Percentiles rank a stretch among this genome's conserved stretches.
phyloP scores from a whole-genome alignment of 192 early-diverging fungal species.

The Chytriomyces sp. region DNA sequence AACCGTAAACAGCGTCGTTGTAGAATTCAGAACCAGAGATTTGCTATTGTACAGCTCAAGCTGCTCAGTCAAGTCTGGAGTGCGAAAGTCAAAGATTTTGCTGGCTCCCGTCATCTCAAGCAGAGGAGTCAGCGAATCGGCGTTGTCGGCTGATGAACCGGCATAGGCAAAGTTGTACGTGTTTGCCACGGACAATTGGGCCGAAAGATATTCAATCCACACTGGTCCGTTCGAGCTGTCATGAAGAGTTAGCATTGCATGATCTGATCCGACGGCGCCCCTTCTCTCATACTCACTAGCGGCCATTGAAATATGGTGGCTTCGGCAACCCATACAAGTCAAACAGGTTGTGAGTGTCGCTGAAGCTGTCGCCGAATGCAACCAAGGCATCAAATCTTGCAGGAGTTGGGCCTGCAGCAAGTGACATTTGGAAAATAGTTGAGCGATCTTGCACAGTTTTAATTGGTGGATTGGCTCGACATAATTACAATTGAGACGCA shows the following conservation, averaged over 20 bases:
- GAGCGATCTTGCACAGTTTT: too few relatives aligned
- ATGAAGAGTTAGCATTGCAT: background rate
- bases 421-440: background rate
- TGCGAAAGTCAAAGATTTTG: background rate
- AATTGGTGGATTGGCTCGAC: too few relatives aligned
- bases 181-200: background rate
- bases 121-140: background rate
- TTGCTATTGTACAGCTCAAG: background rate
- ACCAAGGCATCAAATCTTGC: constrained; percentile 44
- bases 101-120: background rate
- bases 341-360: constrained; percentile 55
- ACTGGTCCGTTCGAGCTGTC: constrained; percentile 41
- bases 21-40: background rate
- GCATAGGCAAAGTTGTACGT: background rate
- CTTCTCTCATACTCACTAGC: constrained; percentile 24
- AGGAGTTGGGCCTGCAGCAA: background rate
- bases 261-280: background rate
- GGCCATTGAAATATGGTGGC: constrained; percentile 36
- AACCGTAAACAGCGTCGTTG: background rate
- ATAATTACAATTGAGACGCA: too few relatives aligned
- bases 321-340: constrained; percentile 25
- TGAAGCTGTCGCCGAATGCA: constrained; percentile 62
- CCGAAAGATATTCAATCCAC: constrained; percentile 39
- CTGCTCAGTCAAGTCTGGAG: background rate
- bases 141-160: background rate